Evolutionary conservation across 2,329 filamentous ascomycete genomes (phyloP).

Genomic region (Ascosphaera aggregata): DNA sequence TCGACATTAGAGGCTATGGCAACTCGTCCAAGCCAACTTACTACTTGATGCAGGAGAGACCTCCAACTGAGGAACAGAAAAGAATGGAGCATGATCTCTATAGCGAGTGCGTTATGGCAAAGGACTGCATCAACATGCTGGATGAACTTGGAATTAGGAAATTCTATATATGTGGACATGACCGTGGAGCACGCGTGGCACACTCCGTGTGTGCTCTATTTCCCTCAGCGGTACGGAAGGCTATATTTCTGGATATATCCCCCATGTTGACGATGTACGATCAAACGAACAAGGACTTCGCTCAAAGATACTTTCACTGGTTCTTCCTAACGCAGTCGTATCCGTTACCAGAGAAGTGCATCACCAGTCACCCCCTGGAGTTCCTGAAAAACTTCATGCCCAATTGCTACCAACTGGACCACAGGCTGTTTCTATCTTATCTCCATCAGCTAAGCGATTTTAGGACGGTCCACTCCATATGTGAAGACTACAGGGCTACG

Average conservation of each 20-base stretch:
- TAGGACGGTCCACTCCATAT: slow-evolving; percentile 24
- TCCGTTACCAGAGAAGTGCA: slow-evolving; percentile 28
- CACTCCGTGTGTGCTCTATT: slow-evolving; percentile 31
- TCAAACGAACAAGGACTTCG: slow-evolving; percentile 20
- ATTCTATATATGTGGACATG: slow-evolving; percentile 31
- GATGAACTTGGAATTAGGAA: slow-evolving; percentile 15
- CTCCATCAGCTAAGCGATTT: slow-evolving; percentile 19
- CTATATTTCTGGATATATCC: slow-evolving; percentile 29
- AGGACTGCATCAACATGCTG: slow-evolving; percentile 26
- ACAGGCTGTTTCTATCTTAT: slow-evolving; percentile 19
- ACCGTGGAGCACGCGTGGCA: slow-evolving; percentile 31
- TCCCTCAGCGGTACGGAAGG: slow-evolving; percentile 17
- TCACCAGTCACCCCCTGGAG: slow-evolving; percentile 15
- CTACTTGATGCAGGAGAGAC: not conserved
- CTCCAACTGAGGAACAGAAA: slow-evolving; percentile 9
- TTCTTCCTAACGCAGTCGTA: slow-evolving; percentile 31
- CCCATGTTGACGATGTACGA: slow-evolving; percentile 32
- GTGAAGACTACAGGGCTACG: slow-evolving; percentile 32
- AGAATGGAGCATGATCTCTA: slow-evolving; percentile 12
- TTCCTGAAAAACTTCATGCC: slow-evolving; percentile 23
- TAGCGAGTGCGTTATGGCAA: slow-evolving; percentile 27
- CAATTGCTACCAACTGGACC: slow-evolving; percentile 14
- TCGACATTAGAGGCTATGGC: slow-evolving; percentile 31
- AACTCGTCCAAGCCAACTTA: slow-evolving; percentile 19
- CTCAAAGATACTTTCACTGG: slow-evolving; percentile 33